Conservation (phyloP, 2,329 filamentous ascomycete genomes). For the Gremmenia infestans region DNA sequence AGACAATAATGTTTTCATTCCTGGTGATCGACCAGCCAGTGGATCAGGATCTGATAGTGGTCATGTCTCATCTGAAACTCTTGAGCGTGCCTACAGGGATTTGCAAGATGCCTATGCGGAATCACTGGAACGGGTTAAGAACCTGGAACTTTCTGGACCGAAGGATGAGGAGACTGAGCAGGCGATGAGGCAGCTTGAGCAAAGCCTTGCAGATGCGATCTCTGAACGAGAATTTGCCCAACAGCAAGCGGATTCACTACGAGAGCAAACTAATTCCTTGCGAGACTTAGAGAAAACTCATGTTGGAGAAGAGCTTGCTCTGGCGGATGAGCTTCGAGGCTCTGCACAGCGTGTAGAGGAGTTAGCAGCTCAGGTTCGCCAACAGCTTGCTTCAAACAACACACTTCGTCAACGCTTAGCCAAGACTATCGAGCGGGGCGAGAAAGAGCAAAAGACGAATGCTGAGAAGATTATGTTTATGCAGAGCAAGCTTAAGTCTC, state of each 20-base stretch:
- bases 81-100: conserved; percentile 70
- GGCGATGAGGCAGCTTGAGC: conserved; percentile 62
- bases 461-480: conserved; percentile 78
- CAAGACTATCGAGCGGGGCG: conserved; percentile 76
- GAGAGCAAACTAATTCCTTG: conserved; percentile 54
- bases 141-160: conserved; percentile 49
- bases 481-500: conserved; percentile 70
- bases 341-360: conserved; percentile 75
- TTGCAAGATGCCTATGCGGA: conserved; percentile 67
- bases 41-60: conserved; percentile 35
- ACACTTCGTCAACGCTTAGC: conserved; percentile 70
- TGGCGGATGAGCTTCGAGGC: conserved; percentile 65
- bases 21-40: conserved; percentile 48
- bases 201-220: conserved; percentile 63
- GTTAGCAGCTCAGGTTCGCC: conserved; percentile 71
- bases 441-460: conserved; percentile 75
- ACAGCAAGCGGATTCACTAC: conserved; percentile 58
- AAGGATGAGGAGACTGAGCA: conserved; percentile 55
- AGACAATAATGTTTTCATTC: conserved; percentile 76
- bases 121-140: conserved; percentile 61
- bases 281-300: conserved; percentile 51
- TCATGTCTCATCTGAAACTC: conserved; percentile 62
- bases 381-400: conserved; percentile 74
- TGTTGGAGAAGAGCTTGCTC: conserved; percentile 55
- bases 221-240: conserved; percentile 69